These are phyloP conservation scores for Pelargonium australe DNA, from an alignment of 441 rosid genomes.

Conservation along the genomic window DNA sequence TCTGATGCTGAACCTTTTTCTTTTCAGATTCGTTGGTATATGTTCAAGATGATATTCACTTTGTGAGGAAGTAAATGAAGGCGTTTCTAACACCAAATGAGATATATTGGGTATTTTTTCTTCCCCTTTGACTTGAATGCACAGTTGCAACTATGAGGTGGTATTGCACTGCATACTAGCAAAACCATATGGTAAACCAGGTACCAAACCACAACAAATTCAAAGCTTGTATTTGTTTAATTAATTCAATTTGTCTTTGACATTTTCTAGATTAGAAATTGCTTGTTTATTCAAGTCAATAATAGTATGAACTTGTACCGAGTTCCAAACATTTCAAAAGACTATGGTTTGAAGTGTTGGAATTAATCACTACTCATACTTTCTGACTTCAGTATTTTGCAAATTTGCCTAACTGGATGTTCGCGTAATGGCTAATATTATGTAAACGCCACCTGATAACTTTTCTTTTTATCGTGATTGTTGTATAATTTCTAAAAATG, in stretches of 20 bases:
- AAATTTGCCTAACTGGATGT: background rate
- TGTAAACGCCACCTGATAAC: background rate
- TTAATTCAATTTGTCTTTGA: background rate
- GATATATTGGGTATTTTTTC: background rate
- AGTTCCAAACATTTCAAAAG: background rate
- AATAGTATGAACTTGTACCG: background rate
- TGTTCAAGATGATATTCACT: background rate
- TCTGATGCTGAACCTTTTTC: background rate
- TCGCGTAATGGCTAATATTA: background rate
- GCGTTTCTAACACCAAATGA: background rate
- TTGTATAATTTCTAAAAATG: background rate
- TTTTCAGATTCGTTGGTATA: background rate
- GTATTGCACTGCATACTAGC: background rate
- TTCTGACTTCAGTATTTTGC: background rate
- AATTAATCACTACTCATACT: background rate
- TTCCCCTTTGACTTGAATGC: background rate
- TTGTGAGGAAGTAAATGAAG: background rate
- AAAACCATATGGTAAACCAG: background rate
- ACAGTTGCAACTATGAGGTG: background rate
- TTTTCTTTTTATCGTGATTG: no score
- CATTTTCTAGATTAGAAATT: background rate
- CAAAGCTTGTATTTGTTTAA: background rate
- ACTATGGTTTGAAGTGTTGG: background rate
- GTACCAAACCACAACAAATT: conserved; percentile 1
- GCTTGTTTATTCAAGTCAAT: background rate